Percentiles rank a stretch among this genome's conserved stretches.
phyloP scores from a whole-genome alignment of 2,329 filamentous ascomycete genomes.

The Pseudogymnoascus sp. region DNA sequence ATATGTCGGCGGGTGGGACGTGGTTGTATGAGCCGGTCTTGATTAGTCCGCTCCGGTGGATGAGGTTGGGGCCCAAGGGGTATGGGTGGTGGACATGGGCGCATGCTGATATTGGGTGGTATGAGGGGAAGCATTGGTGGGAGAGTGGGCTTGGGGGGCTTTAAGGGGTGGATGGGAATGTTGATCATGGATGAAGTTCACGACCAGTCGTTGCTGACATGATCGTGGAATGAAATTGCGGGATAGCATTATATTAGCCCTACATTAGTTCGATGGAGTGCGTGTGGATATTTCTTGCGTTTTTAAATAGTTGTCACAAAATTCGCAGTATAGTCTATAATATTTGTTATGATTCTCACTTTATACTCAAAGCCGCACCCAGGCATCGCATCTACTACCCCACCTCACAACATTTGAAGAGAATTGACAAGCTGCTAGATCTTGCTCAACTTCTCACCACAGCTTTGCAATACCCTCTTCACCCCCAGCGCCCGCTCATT shows the following conservation, averaged over 20 bases:
- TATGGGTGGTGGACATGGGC: constrained; percentile 65
- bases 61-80: constrained; percentile 55
- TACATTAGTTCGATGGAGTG: neutral
- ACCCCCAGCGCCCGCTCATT: constrained; percentile 8
- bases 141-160: constrained; percentile 37
- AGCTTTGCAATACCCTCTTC: constrained; percentile 3
- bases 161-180: neutral
- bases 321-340: neutral
- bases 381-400: neutral
- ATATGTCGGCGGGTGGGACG: constrained; percentile 65
- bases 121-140: constrained; percentile 58
- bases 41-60: constrained; percentile 57
- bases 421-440: neutral
- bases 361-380: neutral
- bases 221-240: neutral
- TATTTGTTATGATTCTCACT: neutral
- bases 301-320: neutral
- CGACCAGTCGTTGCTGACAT: neutral
- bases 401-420: no score
- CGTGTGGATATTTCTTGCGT: neutral
- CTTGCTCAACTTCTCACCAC: neutral
- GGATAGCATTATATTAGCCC: neutral
- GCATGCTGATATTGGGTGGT: constrained; percentile 43
- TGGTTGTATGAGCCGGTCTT: constrained; percentile 83
- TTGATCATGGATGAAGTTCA: neutral